Evolutionary conservation across 768 basidiomycete genomes (phyloP).

Genomic region (Boletus rubropictus): DNA sequence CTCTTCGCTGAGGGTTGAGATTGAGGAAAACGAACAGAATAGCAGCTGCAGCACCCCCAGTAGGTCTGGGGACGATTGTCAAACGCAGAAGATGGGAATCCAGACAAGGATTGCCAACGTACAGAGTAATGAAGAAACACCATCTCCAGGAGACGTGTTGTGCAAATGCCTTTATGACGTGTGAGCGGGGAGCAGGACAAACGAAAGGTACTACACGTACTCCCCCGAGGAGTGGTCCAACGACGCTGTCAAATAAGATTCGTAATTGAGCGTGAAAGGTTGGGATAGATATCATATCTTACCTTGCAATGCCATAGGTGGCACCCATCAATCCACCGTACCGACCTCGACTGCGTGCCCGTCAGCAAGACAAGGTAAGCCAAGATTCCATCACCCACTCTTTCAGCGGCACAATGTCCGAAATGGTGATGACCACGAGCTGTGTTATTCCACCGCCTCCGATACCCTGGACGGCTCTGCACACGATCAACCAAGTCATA

Average conservation of each 20-base stretch:
- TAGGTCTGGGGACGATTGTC: constrained; percentile 43
- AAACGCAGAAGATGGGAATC: neutral
- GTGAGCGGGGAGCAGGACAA: no score
- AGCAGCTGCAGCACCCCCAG: constrained; percentile 55
- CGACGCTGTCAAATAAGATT: constrained; percentile 35
- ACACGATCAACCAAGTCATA: constrained; percentile 71
- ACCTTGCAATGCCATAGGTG: constrained; percentile 67
- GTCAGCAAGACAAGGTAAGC: no score
- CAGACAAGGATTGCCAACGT: constrained; percentile 11
- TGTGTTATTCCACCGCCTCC: constrained; percentile 77
- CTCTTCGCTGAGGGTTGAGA: constrained; percentile 64
- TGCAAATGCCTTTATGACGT: constrained; percentile 46
- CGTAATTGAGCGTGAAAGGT: neutral
- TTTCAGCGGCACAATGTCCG: constrained; percentile 78
- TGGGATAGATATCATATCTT: neutral
- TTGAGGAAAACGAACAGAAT: constrained; percentile 72
- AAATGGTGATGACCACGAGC: constrained; percentile 68
- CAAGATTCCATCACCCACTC: no score
- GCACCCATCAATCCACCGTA: constrained; percentile 69
- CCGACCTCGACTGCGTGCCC: no score
- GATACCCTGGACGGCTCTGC: constrained; percentile 75
- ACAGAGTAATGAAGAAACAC: constrained; percentile 76
- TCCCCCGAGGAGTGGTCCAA: constrained; percentile 77
- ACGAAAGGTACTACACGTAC: constrained; percentile 35
- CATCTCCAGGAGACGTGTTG: constrained; percentile 78